Evolutionary conservation across 225 moss, liverwort and hornwort genomes (phyloP).

Genomic region (Marchantia paleacea): DNA sequence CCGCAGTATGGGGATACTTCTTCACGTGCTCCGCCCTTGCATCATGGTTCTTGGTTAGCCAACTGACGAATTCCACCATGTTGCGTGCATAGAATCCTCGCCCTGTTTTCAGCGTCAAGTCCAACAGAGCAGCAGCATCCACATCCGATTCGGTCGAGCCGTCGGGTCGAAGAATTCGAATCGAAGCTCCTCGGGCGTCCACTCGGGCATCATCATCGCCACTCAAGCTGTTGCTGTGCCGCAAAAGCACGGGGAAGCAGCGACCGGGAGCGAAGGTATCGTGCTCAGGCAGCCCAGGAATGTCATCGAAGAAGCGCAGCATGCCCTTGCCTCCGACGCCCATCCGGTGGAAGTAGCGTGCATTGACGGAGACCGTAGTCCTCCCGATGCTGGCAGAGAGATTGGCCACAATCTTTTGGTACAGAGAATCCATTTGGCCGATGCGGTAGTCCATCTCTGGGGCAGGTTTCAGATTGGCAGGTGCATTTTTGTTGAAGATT

Average conservation of each 20-base stretch:
- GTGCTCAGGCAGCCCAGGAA: conserved; percentile 16
- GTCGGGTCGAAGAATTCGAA: conserved; percentile 16
- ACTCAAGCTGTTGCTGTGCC: conserved; percentile 30
- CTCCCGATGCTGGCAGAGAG: conserved; percentile 17
- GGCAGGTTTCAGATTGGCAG: not conserved
- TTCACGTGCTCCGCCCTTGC: conserved; percentile 14
- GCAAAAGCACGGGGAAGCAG: conserved; percentile 11
- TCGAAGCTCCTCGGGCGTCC: conserved; percentile 25
- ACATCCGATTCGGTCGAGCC: too few relatives aligned
- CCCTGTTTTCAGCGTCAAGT: conserved; percentile 28
- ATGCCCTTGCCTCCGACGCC: conserved; percentile 22
- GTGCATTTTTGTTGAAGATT: not conserved
- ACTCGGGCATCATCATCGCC: conserved; percentile 29
- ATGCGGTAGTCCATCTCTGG: conserved; percentile 11
- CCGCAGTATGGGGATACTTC: conserved; percentile 7
- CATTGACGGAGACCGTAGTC: conserved; percentile 7
- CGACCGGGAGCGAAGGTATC: conserved; percentile 23
- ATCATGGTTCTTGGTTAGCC: conserved; percentile 17
- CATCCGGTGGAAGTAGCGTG: conserved; percentile 18
- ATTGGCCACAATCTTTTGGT: conserved; percentile 28
- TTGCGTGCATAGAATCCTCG: conserved; percentile 20
- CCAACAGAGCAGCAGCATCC: conserved; percentile 9
- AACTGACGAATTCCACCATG: conserved; percentile 23
- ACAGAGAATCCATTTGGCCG: conserved; percentile 26
- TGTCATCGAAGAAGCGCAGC: conserved; percentile 8